Conservation (phyloP, 352 stramenopile genomes). For the Phytophthora sojae region DNA sequence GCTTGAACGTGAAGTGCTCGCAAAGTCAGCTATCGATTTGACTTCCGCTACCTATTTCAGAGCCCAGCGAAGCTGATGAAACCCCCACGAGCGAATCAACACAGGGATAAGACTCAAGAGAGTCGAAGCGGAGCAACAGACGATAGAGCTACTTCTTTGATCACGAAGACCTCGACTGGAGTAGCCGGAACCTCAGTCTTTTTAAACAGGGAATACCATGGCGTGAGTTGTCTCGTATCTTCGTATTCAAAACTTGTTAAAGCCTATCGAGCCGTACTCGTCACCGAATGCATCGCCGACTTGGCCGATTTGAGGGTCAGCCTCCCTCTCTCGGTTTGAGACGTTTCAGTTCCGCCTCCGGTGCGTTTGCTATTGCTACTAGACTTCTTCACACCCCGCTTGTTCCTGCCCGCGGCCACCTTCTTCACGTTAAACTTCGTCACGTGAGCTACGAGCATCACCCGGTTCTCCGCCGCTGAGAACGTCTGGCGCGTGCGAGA, state of each 20-base stretch:
- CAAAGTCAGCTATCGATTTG: background rate
- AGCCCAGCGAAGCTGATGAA: background rate
- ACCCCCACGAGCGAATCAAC: too few species aligned
- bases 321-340: constrained; percentile 16
- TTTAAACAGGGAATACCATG: too few species aligned
- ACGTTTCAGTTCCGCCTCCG: constrained; percentile 20
- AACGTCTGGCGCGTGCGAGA: constrained; percentile 39
- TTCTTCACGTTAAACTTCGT: constrained; percentile 48
- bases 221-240: too few species aligned
- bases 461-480: constrained; percentile 47
- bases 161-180: too few species aligned
- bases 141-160: too few species aligned
- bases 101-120: too few species aligned
- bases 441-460: constrained; percentile 56
- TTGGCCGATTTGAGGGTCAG: constrained; percentile 21
- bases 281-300: constrained; percentile 5
- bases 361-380: constrained; percentile 15
- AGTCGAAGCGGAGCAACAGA: too few species aligned
- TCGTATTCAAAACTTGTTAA: too few species aligned
- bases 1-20: background rate
- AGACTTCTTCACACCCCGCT: background rate
- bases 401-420: background rate
- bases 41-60: background rate
- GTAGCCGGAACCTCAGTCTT: too few species aligned
- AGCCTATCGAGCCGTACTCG: background rate